Evolutionary conservation across 2,329 filamentous ascomycete genomes (phyloP), one percentile per base, ranked within the genome.

Genomic region (Zasmidium citrigriseum): DNA sequence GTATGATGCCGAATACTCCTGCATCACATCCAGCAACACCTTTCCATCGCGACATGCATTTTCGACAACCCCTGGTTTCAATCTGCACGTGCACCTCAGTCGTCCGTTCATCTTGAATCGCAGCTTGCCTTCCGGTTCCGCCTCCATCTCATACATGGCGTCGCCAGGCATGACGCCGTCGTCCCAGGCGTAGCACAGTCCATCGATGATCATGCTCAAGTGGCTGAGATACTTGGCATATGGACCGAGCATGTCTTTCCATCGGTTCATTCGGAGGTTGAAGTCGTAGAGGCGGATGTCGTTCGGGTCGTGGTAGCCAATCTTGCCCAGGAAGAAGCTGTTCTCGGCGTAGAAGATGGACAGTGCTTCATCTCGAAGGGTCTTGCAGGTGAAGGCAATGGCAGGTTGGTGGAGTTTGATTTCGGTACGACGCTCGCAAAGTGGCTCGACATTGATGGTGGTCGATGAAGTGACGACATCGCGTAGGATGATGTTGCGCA

Each of bases 311-410:
- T 63, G 55, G 51, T 63, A 63, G 27, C 60, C 63, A 24, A 65
- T 61, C 52, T 61, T 63, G 41, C 61, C 63, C 1, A 65, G 56
- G 53, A 56, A 58, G 56, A 62, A 66, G 29, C 49, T 55, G 46
- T 64, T 66, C 23, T 63, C 62, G 29, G 62, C 49, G 48, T 64
- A 66, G 60, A 60, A 66, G 46, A 64, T 63, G 56, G 52, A 57
- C 12, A 64, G 54, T 16, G 58, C 60, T 53, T 64, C 64, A 22
- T 58, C 29, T 4, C 64, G 62, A 20, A 64, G 41, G 22, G 53
- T 46, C 22, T 53, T 54, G 56, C 54, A 63, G 7, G 57, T 59
- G 52, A 63, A 61, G 14, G 63, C 48, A 21, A 56, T 34, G 22
- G 63, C 58, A 12, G 60, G 63, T 53, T 63, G 63, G 21, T 55